Conservation (phyloP, 192 early-diverging fungal genomes). For the Backusella australiensis region DNA sequence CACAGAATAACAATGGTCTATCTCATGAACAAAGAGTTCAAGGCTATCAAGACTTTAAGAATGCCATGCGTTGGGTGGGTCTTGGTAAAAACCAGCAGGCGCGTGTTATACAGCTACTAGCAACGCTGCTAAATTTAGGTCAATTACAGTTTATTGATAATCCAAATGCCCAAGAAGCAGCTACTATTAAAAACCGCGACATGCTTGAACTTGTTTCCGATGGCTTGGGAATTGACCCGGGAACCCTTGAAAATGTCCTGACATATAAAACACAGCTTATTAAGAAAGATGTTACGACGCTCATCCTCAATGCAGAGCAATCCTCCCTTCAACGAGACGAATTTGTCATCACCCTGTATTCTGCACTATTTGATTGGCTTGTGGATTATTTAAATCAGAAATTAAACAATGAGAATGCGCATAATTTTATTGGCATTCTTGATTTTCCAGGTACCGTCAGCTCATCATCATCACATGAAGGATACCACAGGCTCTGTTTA, state of each 20-base stretch:
- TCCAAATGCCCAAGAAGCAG: constrained; percentile 63
- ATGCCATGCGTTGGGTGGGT: constrained; percentile 82
- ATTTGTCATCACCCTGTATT: constrained; percentile 71
- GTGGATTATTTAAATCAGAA: constrained; percentile 81
- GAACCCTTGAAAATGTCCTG: constrained; percentile 71
- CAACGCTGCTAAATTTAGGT: constrained; percentile 85
- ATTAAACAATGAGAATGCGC: constrained; percentile 66
- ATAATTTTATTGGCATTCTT: constrained; percentile 78
- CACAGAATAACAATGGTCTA: constrained; percentile 64
- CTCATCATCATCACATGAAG: constrained; percentile 41
- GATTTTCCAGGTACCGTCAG: constrained; percentile 61
- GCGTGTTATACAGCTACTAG: constrained; percentile 81
- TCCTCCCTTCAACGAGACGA: constrained; percentile 73
- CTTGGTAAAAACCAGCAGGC: constrained; percentile 75
- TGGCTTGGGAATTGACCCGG: constrained; percentile 74
- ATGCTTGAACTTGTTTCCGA: constrained; percentile 71
- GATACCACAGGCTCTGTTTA: constrained; percentile 63
- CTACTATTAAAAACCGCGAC: constrained; percentile 72
- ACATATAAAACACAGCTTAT: constrained; percentile 81
- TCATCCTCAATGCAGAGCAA: constrained; percentile 70
- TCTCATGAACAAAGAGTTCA: constrained; percentile 45
- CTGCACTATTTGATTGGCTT: constrained; percentile 79
- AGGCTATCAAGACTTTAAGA: constrained; percentile 55
- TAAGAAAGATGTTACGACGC: constrained; percentile 76
- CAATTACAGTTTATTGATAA: constrained; percentile 81